phyloP scores from a whole-genome alignment of 306 rosid genomes.

The Psophocarpus tetragonolobus region DNA sequence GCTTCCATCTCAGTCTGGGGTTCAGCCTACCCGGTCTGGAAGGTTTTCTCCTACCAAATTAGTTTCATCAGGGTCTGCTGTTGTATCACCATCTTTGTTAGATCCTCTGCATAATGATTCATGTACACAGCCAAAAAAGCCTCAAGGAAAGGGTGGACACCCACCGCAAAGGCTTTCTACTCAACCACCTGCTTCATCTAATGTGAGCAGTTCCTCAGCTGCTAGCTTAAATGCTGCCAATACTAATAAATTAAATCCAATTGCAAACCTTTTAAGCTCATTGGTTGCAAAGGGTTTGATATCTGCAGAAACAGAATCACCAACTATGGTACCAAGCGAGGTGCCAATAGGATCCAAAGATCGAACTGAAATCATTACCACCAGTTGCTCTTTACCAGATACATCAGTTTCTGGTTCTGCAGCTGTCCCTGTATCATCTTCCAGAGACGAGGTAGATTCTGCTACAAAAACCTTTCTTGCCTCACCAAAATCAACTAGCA shows the following conservation, averaged over 20 bases:
- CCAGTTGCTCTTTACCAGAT: constrained; percentile 42
- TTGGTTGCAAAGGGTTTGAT: constrained; percentile 94
- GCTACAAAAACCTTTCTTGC: constrained; percentile 39
- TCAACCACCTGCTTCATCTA: constrained; percentile 55
- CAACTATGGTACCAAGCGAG: constrained; percentile 42
- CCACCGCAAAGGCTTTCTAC: constrained; percentile 40
- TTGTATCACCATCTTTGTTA: constrained; percentile 46
- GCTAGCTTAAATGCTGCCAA: constrained; percentile 50
- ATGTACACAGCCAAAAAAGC: constrained; percentile 36
- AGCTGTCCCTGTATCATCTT: constrained; percentile 45
- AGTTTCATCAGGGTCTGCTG: constrained; percentile 47
- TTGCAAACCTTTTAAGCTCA: constrained; percentile 82
- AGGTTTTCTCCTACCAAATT: constrained; percentile 46
- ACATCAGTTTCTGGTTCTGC: constrained; percentile 51
- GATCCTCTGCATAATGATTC: constrained; percentile 50
- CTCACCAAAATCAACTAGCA: constrained; percentile 46
- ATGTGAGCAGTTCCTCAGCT: constrained; percentile 44
- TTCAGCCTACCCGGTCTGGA: constrained; percentile 46
- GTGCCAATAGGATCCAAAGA: constrained; percentile 41
- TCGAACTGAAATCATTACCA: constrained; percentile 40
- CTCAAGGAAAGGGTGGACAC: constrained; percentile 54
- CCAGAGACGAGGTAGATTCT: constrained; percentile 42
- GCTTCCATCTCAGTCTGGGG: constrained; percentile 45
- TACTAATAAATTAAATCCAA: constrained; percentile 50
- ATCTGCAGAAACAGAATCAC: constrained; percentile 65